Evolutionary conservation across 2,329 filamentous ascomycete genomes (phyloP), one percentile per base, ranked within the genome.

Genomic region (Fonsecaea nubica): DNA sequence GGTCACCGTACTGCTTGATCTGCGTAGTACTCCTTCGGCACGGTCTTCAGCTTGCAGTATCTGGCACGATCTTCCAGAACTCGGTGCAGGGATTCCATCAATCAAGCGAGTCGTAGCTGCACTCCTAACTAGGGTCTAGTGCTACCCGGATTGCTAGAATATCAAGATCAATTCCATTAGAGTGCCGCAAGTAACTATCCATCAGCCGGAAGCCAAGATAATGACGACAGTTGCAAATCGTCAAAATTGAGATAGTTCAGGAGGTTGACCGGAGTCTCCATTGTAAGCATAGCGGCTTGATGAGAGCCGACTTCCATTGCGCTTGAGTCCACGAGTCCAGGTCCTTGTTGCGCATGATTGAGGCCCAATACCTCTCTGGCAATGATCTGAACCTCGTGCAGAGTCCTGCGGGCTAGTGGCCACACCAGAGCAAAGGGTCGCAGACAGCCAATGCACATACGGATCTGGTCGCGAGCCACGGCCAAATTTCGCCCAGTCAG

Each of bases 391-490:
- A 81, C 75, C 68, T 81, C 80, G 13, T 72, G 63, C 0, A 82
- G 74, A 65, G 78, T 80, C 58, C 72, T 76, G 0, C 74, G 74
- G 4, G 75, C 76, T 36, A 76, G 71, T 0, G 79, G 75, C 80
- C 80, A 81, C 1, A 78, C n/a, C 6, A 75, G 72, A 1, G 74
- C 79, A 54, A 81, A 42, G 3, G 72, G 68, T 66, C 76, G 77
- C 8, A 81, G 73, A 63, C 76, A 81, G 0, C 80, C 80, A n/a
- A 82, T 77, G 4, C 70, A 78, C 72, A 81, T 74, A 4, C 79
- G 76, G 25, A 82, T 79, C 68, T 82, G 80, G 30, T 79, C 75
- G 64, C 80, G 72, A n/a, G 78, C 78, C 1, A 78, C 72, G 0
- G 73, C 69, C 4, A 81, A 67, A 15, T 78, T 73, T 32, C 72